Evolutionary conservation across 441 rosid species (phyloP), one percentile per base, ranked within the genome.

Genomic region (Cnidoscolus chayamansa): DNA sequence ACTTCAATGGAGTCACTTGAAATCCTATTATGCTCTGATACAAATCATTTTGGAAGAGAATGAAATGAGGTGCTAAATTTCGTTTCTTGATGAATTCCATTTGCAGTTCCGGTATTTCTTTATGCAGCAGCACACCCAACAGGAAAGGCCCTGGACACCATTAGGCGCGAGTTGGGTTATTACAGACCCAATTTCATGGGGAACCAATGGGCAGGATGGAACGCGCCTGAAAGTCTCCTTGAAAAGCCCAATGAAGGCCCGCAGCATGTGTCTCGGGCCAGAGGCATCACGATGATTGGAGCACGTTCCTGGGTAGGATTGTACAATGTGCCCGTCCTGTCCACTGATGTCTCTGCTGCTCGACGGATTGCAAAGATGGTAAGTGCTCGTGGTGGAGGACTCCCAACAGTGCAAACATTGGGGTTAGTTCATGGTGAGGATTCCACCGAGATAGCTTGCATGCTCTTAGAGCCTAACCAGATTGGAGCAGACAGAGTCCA

Each of bases 331-430:
- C 90, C 91, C 2, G 74, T 87, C 53, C 47, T 83, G 77, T 83
- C 85, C 5, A 83, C 86, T 0, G 86, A 89, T 10, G 81, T 81
- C 43, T 72, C 88, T 0, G 63, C 70, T 0, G 78, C 81, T 45
- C 84, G 85, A 0, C 71, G 83, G 31, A 87, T 87, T 47, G 90
- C 89, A 0, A 79, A 84, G 51, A 77, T 76, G 83, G 91, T 87
- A 11, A 89, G 91, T 48, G 89, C 86, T 11, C 80, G 89, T 8
- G 89, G 89, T 0, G 88, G 93, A 0, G 89, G 93, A 43, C 87
- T 87, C 11, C 89, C 91, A 0, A 84, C 83, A 0, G 91, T 87
- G 70, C 91, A 87, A 19, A 78, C 93, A 4, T 1, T 89, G 32
- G 89, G 62, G 25, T 71, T 89, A 51, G 81, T 75, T 56, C 89